These are phyloP conservation scores for Lotus japonicus DNA, from an alignment of 306 rosid genomes.

Conservation along the genomic window DNA sequence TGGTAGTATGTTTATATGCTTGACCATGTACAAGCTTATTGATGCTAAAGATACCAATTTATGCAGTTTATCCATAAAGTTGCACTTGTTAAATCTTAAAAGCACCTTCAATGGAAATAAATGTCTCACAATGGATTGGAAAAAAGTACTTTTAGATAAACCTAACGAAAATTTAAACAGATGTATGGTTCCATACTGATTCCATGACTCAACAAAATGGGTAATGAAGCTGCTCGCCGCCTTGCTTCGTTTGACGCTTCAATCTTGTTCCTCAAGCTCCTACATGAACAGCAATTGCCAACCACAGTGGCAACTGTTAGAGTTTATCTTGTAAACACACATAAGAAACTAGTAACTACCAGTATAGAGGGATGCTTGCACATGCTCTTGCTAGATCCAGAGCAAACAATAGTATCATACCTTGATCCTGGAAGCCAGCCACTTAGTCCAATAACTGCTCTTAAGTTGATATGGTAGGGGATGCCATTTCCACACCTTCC, in stretches of 20 bases:
- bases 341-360: not conserved
- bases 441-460: slow-evolving; percentile 75
- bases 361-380: not conserved
- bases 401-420: slow-evolving; percentile 25
- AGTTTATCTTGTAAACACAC: not conserved
- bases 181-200: slow-evolving; percentile 37
- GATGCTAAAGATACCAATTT: too few species aligned
- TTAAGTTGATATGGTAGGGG: slow-evolving; percentile 61
- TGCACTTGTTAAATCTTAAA: too few species aligned
- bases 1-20: too few species aligned
- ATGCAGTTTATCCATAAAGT: too few species aligned
- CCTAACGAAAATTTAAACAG: not conserved
- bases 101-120: too few species aligned
- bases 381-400: not conserved
- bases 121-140: too few species aligned
- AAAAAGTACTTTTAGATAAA: too few species aligned
- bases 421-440: slow-evolving; percentile 94
- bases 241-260: slow-evolving; percentile 64
- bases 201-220: slow-evolving; percentile 70
- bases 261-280: slow-evolving; percentile 68
- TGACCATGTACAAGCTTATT: too few species aligned
- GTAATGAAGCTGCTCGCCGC: slow-evolving; percentile 73
- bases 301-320: not conserved
- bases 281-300: slow-evolving; percentile 20
- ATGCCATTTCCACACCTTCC: slow-evolving; percentile 71